Percentiles rank a stretch among this genome's conserved stretches.
Conservation (phyloP, 2,329 filamentous ascomycete species). For the Coleophoma cylindrospora region DNA sequence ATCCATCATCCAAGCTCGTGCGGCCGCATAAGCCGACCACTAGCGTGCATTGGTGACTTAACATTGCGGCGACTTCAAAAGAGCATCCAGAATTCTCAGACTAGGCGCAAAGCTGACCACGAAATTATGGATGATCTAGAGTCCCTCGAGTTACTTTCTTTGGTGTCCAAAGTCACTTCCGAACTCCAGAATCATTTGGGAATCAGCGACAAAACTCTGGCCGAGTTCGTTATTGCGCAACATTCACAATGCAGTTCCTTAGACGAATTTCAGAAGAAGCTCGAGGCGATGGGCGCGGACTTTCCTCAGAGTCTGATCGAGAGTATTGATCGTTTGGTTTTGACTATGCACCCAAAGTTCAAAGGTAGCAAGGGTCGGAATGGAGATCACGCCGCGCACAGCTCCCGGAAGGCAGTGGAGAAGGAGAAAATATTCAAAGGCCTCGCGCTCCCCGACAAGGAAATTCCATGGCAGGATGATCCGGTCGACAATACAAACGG, state of each 20-base stretch:
- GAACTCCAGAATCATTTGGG: constrained; percentile 94
- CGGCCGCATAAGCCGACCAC: too few relatives aligned
- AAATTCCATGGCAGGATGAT: constrained; percentile 47
- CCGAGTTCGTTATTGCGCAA: constrained; percentile 93
- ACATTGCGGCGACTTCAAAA: not conserved
- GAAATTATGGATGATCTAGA: constrained; percentile 58
- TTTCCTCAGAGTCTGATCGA: constrained; percentile 85
- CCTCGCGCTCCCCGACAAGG: constrained; percentile 78
- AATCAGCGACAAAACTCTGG: constrained; percentile 87
- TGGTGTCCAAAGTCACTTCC: constrained; percentile 90
- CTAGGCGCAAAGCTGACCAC: constrained; percentile 1
- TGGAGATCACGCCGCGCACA: constrained; percentile 31
- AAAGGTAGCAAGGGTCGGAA: constrained; percentile 50
- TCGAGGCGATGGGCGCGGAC: constrained; percentile 72
- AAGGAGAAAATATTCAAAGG: constrained; percentile 90
- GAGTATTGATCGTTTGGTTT: constrained; percentile 83
- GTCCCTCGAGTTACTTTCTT: constrained; percentile 85
- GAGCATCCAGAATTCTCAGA: not conserved
- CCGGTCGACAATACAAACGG: constrained; percentile 30
- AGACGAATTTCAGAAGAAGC: constrained; percentile 68
- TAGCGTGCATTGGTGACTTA: not conserved
- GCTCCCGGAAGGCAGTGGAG: constrained; percentile 49
- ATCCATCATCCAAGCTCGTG: too few relatives aligned
- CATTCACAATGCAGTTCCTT: constrained; percentile 69
- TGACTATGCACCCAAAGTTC: constrained; percentile 87